Base-by-base conservation (phyloP, 108 stramenopile species). In the Nitzschia sp. region DNA sequence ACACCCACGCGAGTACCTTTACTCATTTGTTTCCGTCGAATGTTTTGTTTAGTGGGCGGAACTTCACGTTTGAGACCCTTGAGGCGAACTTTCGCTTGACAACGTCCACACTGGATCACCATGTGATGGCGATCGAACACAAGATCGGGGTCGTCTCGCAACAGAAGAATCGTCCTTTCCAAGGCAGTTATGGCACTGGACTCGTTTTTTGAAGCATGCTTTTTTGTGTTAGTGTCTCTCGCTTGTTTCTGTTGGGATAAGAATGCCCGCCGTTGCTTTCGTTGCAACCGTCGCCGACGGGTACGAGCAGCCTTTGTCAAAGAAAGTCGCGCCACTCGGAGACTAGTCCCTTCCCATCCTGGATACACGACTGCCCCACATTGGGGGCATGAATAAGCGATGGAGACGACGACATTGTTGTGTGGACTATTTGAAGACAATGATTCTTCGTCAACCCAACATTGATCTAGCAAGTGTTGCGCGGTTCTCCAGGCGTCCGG, bases 91-190 rank as follows among this genome's bases (percentile, higher is more conserved):
- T 58, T 63, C 19, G 41, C 47, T 15, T 31, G 27, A 46, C 74
- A 75, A 8, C 60, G 63, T 9, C 74, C 74, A 34, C 74, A 75
- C 0, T 32, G 50, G 5, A 75, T 13, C 13, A 55, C 44, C 52
- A 75, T 36, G 59, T 55, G 67, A 47, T 75, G 66, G 8, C 74
- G 66, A 19, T 68, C 74, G 17, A 75, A 34, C 35, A 45, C 66
- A n/a, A 45, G 33, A 22, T 35, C 28, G 0, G 60, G 36, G 45
- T 66, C 64, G 23, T 73, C 58, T 2, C 25, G 33, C 23, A 73
- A 36, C 4, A 67, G 21, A 16, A 56, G 17, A 30, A n/a, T n/a
- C n/a, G n/a, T n/a, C n/a, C 22, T 19, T 57, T 63, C 36, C 31
- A 27, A 36, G 3, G 30, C 6, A 15, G 32, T 47, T n/a, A 50